Percentiles rank a stretch among this genome's conserved stretches.
These are phyloP conservation scores for Tricholoma furcatifolium DNA, from an alignment of 768 basidiomycete species.

Conservation along the genomic window DNA sequence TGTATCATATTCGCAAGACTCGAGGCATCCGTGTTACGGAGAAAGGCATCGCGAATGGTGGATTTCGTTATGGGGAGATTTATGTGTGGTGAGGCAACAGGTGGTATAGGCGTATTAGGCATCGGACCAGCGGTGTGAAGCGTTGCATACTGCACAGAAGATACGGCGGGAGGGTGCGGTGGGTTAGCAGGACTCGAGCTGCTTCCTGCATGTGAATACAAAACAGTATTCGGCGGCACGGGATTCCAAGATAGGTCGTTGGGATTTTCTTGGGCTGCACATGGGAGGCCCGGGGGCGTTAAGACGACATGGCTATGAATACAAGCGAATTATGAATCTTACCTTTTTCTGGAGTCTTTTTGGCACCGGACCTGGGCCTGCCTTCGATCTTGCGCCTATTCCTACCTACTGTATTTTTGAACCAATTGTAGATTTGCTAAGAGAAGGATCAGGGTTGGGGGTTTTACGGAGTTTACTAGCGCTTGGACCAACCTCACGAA, in stretches of 20 bases:
- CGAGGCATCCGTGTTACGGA: slow-evolving; percentile 43
- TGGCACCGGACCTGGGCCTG: slow-evolving; percentile 44
- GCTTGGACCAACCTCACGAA: slow-evolving; percentile 50
- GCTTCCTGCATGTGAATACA: slow-evolving; percentile 39
- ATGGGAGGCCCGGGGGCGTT: slow-evolving; percentile 5
- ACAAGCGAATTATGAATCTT: slow-evolving; percentile 2
- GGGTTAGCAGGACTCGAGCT: slow-evolving; percentile 34
- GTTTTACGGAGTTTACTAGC: neutral
- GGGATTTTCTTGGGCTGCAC: slow-evolving; percentile 16
- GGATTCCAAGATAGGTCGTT: slow-evolving; percentile 37
- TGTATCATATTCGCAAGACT: slow-evolving; percentile 56
- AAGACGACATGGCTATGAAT: slow-evolving; percentile 7
- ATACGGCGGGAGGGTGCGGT: slow-evolving; percentile 28
- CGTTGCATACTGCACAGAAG: slow-evolving; percentile 41
- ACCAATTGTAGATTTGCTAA: slow-evolving; percentile 76
- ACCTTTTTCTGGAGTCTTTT: slow-evolving; percentile 54
- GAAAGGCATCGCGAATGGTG: slow-evolving; percentile 46
- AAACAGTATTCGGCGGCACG: slow-evolving; percentile 32
- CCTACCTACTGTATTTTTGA: slow-evolving; percentile 67
- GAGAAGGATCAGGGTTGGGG: slow-evolving; percentile 7
- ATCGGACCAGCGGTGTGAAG: slow-evolving; percentile 35
- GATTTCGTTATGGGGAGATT: slow-evolving; percentile 29
- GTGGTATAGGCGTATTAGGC: slow-evolving; percentile 18
- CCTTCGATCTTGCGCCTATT: slow-evolving; percentile 59
- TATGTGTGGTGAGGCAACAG: slow-evolving; percentile 21